These are phyloP conservation scores for Hordeum marinum DNA, from an alignment of 176 grass and related monocot genomes.

Conservation along the genomic window DNA sequence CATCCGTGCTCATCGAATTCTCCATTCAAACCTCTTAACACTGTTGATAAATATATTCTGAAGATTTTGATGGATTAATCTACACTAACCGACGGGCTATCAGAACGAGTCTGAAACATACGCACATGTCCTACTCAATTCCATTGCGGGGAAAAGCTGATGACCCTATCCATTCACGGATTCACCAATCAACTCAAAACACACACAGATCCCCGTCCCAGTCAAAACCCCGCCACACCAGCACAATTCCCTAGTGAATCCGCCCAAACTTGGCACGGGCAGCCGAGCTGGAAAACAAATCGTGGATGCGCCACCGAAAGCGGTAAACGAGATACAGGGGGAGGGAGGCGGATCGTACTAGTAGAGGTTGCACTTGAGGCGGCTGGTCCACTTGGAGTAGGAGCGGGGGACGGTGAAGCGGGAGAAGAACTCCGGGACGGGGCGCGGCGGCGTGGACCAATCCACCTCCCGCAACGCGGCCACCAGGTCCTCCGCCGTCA, in stretches of 20 bases:
- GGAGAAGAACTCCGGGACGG: constrained; percentile 94
- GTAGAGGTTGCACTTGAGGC: constrained; percentile 99
- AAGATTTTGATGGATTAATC: background rate
- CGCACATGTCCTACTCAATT: background rate
- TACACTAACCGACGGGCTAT: background rate
- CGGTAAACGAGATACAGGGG: background rate
- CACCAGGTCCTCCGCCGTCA: constrained; percentile 95
- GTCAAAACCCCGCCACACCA: background rate
- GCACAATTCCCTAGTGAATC: background rate
- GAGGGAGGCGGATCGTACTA: constrained; percentile 59
- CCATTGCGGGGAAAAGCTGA: background rate
- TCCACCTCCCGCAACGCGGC: constrained; percentile 96
- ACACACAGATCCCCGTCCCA: background rate
- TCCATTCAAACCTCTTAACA: background rate
- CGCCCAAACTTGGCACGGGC: background rate
- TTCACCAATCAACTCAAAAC: background rate
- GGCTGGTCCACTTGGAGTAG: constrained; percentile 98
- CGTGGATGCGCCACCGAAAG: background rate
- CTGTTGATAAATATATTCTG: background rate
- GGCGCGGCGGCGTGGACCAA: constrained; percentile 91
- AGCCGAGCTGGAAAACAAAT: background rate
- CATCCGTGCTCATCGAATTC: background rate
- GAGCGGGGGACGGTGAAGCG: constrained; percentile 93
- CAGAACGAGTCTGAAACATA: background rate
- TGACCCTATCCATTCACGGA: background rate